Base-by-base conservation (phyloP, 2,329 filamentous ascomycete species). In the Fragosphaeria purpurea region DNA sequence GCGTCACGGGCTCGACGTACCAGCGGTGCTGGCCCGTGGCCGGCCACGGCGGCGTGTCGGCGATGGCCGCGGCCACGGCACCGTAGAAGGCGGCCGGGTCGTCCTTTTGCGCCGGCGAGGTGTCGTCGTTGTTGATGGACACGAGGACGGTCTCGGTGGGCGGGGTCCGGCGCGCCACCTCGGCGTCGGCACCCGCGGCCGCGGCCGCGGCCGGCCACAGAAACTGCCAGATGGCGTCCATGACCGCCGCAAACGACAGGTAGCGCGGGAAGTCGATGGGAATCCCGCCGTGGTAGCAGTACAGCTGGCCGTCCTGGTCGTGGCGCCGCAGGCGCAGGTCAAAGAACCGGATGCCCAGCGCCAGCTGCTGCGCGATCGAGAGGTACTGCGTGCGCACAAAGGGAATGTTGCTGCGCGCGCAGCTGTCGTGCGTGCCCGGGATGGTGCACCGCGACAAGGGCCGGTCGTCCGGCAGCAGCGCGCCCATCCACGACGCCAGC, bases 311-410 rank as follows among this genome's bases (percentile, higher is more conserved):
- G 42, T 60, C 54, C 41, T 58, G 54, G 22, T 22, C 22, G 53
- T 62, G 55, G 44, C 70, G 64, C 46, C 73, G 63, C 52, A 70
- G 67, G 48, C 75, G 65, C 58, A 77, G 69, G 60, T 88, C 84
- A 56, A 88, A 77, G 69, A 87, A 87, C 38, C 84, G 80, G 42
- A 87, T 76, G 3, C 85, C 85, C 55, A 86, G 81, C 22, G 76
- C 70, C n/a, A 88, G 72, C 62, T 88, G 84, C 53, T 79, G 75
- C 43, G 67, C 64, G 0, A 83, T 73, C 34, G 74, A 72, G 13
- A 84, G 77, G 39, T 80, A 76, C 65, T 88, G 84, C 57, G 84
- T 87, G 41, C 83, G 76, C n/a, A 87, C 84, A 7, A 82, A 86
- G 0, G 83, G 83, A 8, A 64, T 58, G 44, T 56, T 59, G 51